Evolutionary conservation across 2,329 filamentous ascomycete genomes (phyloP), one percentile per base, ranked within the genome.

Genomic region (Colletotrichum tofieldiae): DNA sequence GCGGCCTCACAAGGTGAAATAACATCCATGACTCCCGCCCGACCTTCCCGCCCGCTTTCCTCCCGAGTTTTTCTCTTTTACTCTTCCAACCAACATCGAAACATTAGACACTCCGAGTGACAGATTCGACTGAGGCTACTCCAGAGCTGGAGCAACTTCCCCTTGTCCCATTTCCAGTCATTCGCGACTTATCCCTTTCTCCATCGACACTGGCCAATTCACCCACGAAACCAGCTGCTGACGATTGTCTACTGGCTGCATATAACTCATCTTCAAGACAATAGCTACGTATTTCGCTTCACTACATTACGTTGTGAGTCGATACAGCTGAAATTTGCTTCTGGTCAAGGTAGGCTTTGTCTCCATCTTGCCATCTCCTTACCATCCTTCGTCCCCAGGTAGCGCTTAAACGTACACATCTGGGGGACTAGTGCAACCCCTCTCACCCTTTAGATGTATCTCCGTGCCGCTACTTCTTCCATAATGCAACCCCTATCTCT

Each of bases 1-100:
- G 65, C 64, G 56, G 67, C 65, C 72, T 72, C 71, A 56, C 32
- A 62, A 68, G 55, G 60, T 77, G 71, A 77, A 75, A 77, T 77
- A 77, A 75, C 66, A 61, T 74, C 69, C 75, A 67, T 75, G 75
- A 77, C 75, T 77, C 75, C 75, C 67, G 60, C 71, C 73, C 67
- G 56, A 37, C 58, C 59, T 35, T 43, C 11, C 45, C 45, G 43
- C 12, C 32, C 26, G 26, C 41, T 32, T 55, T 39, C 35, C 71
- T 51, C 26, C 49, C 20, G 47, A 52, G 14, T 54, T 47, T 60
- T 47, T 37, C 55, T 71, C 63, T 62, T 67, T 65, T 55, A 49
- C 35, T 26, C 26, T 56, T 29, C 26, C 43, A 16, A 16, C 55
- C 41, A 47, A 26, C 41, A 41, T 66, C 51, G 26, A 39, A 18